A percentile compares a stretch with the other conserved stretches of the same genome.
Conservation (phyloP, 192 early-diverging fungal species). For the Phycomyces nitens region DNA sequence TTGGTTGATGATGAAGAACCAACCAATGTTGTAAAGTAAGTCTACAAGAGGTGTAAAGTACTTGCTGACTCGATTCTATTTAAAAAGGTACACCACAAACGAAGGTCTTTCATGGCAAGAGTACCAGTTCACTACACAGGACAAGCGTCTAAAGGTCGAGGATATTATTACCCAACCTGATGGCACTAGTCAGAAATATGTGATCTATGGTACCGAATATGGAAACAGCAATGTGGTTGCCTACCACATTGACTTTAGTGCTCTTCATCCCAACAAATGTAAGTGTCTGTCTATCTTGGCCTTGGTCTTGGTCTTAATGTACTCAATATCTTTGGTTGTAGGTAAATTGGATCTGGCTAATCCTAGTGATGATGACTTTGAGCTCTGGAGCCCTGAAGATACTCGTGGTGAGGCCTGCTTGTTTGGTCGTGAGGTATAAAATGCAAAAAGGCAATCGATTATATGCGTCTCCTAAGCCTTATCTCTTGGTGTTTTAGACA, state of each 20-base stretch:
- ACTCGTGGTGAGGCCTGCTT: conserved; percentile 54
- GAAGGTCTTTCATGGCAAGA: conserved; percentile 69
- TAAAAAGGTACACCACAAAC: conserved; percentile 63
- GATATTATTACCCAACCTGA: conserved; percentile 70
- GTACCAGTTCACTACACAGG: conserved; percentile 42
- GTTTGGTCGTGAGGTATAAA: conserved; percentile 56
- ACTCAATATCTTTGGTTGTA: conserved; percentile 4
- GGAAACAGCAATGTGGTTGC: conserved; percentile 35
- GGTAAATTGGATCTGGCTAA: conserved; percentile 36
- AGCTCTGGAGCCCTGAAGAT: conserved; percentile 61
- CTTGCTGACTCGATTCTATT: neutral
- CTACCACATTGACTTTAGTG: conserved; percentile 50
- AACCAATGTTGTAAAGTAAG: conserved; percentile 53
- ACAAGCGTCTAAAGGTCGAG: conserved; percentile 50
- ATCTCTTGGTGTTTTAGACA: conserved; percentile 13
- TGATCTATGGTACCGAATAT: conserved; percentile 65
- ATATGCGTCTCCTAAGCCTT: conserved; percentile 26
- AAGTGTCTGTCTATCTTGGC: neutral
- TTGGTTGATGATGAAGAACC: conserved; percentile 81
- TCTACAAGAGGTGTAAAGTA: neutral
- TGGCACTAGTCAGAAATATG: conserved; percentile 73
- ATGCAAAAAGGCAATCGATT: conserved; percentile 1
- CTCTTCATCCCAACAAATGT: conserved; percentile 36
- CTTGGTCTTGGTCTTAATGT: neutral
- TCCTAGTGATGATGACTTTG: conserved; percentile 60